Percentiles rank a stretch among this genome's conserved stretches.
Conservation (phyloP, 2,329 filamentous ascomycete genomes). For the Microdochium trichocladiopsis region DNA sequence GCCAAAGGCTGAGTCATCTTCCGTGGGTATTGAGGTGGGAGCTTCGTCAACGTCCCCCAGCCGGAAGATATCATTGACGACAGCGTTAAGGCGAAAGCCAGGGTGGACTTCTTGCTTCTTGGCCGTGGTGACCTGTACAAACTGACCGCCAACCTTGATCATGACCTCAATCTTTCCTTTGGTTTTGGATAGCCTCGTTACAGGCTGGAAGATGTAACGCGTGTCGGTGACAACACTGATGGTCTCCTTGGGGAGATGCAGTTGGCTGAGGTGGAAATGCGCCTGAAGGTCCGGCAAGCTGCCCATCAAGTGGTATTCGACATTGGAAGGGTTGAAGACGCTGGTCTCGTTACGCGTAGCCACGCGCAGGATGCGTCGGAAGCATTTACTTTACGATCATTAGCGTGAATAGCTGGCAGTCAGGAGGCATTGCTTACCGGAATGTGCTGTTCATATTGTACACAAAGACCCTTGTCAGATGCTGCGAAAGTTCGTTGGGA, state of each 20-base stretch:
- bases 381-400: constrained; percentile 44
- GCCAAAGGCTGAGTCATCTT: constrained; percentile 62
- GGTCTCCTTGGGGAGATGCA: constrained; percentile 63
- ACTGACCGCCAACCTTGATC: constrained; percentile 63
- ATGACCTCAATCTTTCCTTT: constrained; percentile 64
- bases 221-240: constrained; percentile 62
- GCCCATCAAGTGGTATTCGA: constrained; percentile 60
- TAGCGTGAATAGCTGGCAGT: constrained; percentile 1
- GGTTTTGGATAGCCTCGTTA: constrained; percentile 59
- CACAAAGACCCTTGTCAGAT: constrained; percentile 56
- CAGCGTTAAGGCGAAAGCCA: constrained; percentile 52
- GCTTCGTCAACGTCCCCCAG: constrained; percentile 62
- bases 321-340: constrained; percentile 56
- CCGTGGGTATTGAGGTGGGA: constrained; percentile 54
- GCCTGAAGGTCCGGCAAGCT: constrained; percentile 57
- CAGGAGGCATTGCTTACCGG: constrained; percentile 31
- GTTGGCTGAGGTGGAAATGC: constrained; percentile 59
- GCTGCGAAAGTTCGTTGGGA: constrained; percentile 51
- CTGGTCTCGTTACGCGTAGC: constrained; percentile 53
- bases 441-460: constrained; percentile 71
- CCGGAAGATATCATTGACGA: constrained; percentile 64
- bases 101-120: constrained; percentile 64
- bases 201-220: constrained; percentile 57
- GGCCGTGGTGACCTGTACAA: constrained; percentile 61
- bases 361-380: constrained; percentile 55